Conservation (phyloP, 2,329 filamentous ascomycete genomes). For the Ophiocordyceps sinensis region DNA sequence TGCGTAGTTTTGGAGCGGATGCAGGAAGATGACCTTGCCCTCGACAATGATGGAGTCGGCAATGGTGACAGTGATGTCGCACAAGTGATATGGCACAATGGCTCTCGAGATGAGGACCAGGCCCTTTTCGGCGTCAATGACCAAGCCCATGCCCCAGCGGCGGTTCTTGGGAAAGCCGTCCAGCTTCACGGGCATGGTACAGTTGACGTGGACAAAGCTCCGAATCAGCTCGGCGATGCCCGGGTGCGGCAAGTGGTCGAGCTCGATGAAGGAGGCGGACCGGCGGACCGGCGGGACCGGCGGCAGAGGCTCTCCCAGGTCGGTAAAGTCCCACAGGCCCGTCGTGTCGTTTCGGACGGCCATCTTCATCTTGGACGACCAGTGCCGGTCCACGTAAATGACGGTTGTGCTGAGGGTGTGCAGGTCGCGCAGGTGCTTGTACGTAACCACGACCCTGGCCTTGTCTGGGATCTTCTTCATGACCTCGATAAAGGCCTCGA, state of each 20-base stretch:
- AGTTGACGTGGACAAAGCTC: slow-evolving; percentile 88
- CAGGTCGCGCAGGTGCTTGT: slow-evolving; percentile 87
- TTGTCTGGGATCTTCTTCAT: slow-evolving; percentile 74
- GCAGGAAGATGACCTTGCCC: slow-evolving; percentile 88
- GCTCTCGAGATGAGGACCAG: slow-evolving; percentile 88
- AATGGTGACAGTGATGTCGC: slow-evolving; percentile 91
- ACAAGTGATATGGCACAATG: slow-evolving; percentile 90
- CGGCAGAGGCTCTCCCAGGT: slow-evolving; percentile 69
- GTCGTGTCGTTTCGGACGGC: slow-evolving; percentile 80
- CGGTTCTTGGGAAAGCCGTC: slow-evolving; percentile 94
- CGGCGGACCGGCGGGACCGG: slow-evolving; percentile 56
- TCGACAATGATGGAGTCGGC: slow-evolving; percentile 92
- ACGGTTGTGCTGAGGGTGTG: slow-evolving; percentile 91
- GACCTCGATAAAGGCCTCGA: slow-evolving; percentile 80
- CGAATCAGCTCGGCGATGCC: slow-evolving; percentile 87
- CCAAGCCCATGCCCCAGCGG: slow-evolving; percentile 88
- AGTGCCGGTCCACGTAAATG: slow-evolving; percentile 85
- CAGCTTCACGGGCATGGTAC: slow-evolving; percentile 87
- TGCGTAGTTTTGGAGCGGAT: slow-evolving; percentile 92
- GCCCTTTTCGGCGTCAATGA: slow-evolving; percentile 94
- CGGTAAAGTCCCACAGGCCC: slow-evolving; percentile 88
- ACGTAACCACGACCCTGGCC: slow-evolving; percentile 80
- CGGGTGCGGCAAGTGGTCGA: slow-evolving; percentile 76
- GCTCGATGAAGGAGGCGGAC: slow-evolving; percentile 80
- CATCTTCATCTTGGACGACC: slow-evolving; percentile 88